Conservation (phyloP, 306 rosid species). For the Vicia villosa region DNA sequence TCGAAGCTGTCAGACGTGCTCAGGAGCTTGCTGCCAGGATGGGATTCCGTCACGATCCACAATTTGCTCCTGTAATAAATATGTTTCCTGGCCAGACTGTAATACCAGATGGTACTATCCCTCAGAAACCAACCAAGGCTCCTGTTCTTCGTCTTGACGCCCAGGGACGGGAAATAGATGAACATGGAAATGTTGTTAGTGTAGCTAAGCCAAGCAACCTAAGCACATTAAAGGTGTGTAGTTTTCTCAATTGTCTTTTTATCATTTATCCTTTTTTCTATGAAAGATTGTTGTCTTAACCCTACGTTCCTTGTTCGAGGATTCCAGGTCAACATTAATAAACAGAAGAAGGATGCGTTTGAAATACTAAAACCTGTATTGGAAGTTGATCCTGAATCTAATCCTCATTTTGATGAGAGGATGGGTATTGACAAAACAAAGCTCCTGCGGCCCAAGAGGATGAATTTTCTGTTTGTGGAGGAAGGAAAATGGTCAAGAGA, state of each 20-base stretch:
- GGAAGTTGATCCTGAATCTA: conserved; percentile 84
- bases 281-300: conserved; percentile 1
- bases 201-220: conserved; percentile 79
- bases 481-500: conserved; percentile 97
- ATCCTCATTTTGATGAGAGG: conserved; percentile 78
- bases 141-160: conserved; percentile 99
- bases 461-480: conserved; percentile 79
- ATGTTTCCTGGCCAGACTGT: conserved; percentile 82
- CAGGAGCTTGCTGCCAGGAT: conserved; percentile 91
- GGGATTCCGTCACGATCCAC: conserved; percentile 97
- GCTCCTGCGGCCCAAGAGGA: conserved; percentile 85
- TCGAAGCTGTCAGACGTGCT: conserved; percentile 91
- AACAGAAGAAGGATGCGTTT: conserved; percentile 89
- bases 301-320: conserved; percentile 20
- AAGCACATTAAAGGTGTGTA: conserved; percentile 88
- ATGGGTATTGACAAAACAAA: conserved; percentile 89
- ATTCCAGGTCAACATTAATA: conserved; percentile 91
- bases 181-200: conserved; percentile 84
- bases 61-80: conserved; percentile 88
- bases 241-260: conserved; percentile 19
- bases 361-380: conserved; percentile 87
- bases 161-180: conserved; percentile 94
- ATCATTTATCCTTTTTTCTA: conserved; percentile 1
- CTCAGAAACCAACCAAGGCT: conserved; percentile 82
- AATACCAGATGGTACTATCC: conserved; percentile 56